Percentiles rank a stretch among this genome's conserved stretches.
Conservation (phyloP, 1,284 basidiomycete species). For the Austroboletus novae-zelandiae region DNA sequence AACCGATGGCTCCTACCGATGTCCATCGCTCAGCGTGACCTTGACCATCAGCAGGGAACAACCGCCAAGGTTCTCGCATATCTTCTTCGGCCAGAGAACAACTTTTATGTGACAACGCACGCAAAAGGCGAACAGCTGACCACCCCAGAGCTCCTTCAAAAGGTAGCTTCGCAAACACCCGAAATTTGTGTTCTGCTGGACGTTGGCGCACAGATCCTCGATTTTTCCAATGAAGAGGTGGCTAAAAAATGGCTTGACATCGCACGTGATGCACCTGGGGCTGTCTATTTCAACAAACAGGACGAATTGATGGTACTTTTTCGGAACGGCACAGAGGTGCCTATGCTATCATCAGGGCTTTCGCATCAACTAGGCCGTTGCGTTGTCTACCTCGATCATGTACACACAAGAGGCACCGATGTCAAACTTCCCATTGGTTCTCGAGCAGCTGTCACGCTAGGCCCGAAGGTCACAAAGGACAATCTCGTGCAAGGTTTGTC, state of each 20-base stretch:
- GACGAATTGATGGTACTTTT: background rate
- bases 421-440: background rate
- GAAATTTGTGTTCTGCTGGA: background rate
- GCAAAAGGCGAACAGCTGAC: background rate
- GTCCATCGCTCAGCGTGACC: slow-evolving; percentile 12
- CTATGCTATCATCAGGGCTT: background rate
- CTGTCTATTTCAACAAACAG: background rate
- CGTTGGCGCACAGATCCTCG: background rate
- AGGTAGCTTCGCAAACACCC: background rate
- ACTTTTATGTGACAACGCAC: background rate
- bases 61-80: slow-evolving; percentile 41
- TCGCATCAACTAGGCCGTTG: background rate
- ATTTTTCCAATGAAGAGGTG: background rate
- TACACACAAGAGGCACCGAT: background rate
- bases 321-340: background rate
- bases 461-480: background rate
- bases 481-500: background rate
- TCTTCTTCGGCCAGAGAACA: slow-evolving; percentile 31
- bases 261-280: background rate
- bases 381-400: background rate
- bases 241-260: background rate
- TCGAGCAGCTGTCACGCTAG: background rate
- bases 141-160: background rate
- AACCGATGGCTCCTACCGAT: slow-evolving; percentile 4
- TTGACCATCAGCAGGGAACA: slow-evolving; percentile 12